Percentiles rank a stretch among this genome's conserved stretches.
Evolutionary conservation across 2,329 filamentous ascomycete species (phyloP).

Genomic region (Aschersonia sp.): DNA sequence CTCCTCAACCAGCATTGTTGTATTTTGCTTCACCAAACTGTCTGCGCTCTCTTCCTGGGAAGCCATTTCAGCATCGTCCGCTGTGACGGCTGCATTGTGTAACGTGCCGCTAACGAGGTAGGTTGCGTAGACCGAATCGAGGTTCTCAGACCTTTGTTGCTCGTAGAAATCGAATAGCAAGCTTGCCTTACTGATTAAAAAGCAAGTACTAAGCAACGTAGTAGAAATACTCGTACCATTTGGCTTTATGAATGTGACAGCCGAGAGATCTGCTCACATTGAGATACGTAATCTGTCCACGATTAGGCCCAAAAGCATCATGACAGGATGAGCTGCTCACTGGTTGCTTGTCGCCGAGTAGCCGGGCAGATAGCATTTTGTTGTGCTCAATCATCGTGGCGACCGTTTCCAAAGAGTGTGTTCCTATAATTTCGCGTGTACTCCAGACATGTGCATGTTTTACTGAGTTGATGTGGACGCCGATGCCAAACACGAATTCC

Average conservation of each 20-base stretch:
- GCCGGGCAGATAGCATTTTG: conserved; percentile 58
- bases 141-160: conserved; percentile 68
- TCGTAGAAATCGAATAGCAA: conserved; percentile 85
- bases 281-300: conserved; percentile 67
- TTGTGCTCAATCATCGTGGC: conserved; percentile 45
- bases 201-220: not conserved
- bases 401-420: too few relatives aligned
- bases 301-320: not conserved
- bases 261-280: conserved; percentile 69
- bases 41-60: not conserved
- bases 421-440: too few relatives aligned
- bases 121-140: conserved; percentile 73
- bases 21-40: conserved; percentile 10
- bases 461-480: too few relatives aligned
- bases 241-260: conserved; percentile 75
- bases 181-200: conserved; percentile 27
- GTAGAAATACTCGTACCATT: conserved; percentile 44
- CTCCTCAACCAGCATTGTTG: conserved; percentile 55
- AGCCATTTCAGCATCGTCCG: conserved; percentile 42
- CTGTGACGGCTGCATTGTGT: not conserved
- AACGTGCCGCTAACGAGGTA: conserved; percentile 65
- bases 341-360: conserved; percentile 61
- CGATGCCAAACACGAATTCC: too few relatives aligned
- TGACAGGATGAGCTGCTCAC: conserved; percentile 29
- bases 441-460: too few relatives aligned